A percentile compares a stretch with the other conserved stretches of the same genome.
These are phyloP conservation scores for Clitocybe nebularis DNA, from an alignment of 1,284 basidiomycete species.

Conservation along the genomic window DNA sequence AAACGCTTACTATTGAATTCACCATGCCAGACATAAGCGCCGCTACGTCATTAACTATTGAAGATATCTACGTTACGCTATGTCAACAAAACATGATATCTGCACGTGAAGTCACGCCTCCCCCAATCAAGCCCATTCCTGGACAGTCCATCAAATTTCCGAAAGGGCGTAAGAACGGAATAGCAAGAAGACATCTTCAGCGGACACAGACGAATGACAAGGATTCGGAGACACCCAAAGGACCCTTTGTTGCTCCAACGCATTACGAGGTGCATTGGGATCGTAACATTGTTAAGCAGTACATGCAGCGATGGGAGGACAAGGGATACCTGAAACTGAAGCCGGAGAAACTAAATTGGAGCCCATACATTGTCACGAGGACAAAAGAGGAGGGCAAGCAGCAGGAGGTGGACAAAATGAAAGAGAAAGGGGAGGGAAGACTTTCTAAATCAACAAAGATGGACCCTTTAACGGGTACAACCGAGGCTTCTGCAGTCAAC, in stretches of 20 bases:
- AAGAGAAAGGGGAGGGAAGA: slow-evolving; percentile 7
- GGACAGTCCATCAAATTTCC: slow-evolving; percentile 71
- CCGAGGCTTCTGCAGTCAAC: slow-evolving; percentile 5
- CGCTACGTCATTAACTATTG: slow-evolving; percentile 87
- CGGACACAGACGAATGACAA: slow-evolving; percentile 50
- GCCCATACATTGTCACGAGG: slow-evolving; percentile 80
- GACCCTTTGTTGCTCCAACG: slow-evolving; percentile 64
- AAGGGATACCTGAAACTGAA: slow-evolving; percentile 82
- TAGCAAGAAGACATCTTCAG: slow-evolving; percentile 58
- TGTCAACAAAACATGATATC: slow-evolving; percentile 76
- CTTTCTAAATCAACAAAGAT: too few relatives aligned
- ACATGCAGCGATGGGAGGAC: slow-evolving; percentile 67
- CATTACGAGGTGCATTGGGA: slow-evolving; percentile 81
- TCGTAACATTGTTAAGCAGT: slow-evolving; percentile 60
- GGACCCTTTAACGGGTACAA: not conserved
- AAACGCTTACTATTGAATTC: slow-evolving; percentile 9
- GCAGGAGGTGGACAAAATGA: slow-evolving; percentile 16
- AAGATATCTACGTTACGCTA: slow-evolving; percentile 85
- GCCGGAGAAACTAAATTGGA: slow-evolving; percentile 92
- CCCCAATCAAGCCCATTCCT: slow-evolving; percentile 58
- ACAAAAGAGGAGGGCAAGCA: slow-evolving; percentile 25
- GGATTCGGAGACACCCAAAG: slow-evolving; percentile 40
- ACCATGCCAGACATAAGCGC: slow-evolving; percentile 70
- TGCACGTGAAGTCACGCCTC: slow-evolving; percentile 45
- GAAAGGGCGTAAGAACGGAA: slow-evolving; percentile 65